A percentile compares a stretch with the other conserved stretches of the same genome.
Evolutionary conservation across 495 filamentous ascomycete genomes (phyloP).

Genomic region (Bacidia rubella): DNA sequence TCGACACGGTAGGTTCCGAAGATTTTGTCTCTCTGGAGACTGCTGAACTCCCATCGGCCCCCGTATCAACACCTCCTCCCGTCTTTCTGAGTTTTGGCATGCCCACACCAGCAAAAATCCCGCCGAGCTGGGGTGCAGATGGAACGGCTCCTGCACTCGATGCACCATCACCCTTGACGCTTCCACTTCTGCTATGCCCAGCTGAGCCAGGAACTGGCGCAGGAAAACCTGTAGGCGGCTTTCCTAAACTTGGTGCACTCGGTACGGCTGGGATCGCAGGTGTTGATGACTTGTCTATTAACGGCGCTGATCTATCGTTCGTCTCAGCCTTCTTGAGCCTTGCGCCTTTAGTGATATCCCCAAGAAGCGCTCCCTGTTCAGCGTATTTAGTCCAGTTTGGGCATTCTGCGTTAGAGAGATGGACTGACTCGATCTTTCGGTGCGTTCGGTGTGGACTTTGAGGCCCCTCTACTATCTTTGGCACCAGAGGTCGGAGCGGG

Average conservation of each 20-base stretch:
- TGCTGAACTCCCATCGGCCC: conserved; percentile 60
- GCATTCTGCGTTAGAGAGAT: conserved; percentile 3
- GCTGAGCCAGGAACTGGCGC: conserved; percentile 53
- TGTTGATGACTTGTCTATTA: conserved; percentile 43
- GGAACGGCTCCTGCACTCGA: conserved; percentile 28
- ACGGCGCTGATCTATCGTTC: conserved; percentile 86
- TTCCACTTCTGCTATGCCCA: conserved; percentile 67
- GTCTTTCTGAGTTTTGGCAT: conserved; percentile 91
- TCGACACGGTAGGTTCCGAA: conserved; percentile 44
- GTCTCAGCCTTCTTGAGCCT: conserved; percentile 76
- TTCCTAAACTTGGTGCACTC: conserved; percentile 29
- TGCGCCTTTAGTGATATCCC: conserved; percentile 76
- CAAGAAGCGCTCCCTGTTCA: conserved; percentile 67
- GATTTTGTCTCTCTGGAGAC: conserved; percentile 71
- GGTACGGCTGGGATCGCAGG: conserved; percentile 68
- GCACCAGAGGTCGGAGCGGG: conserved; percentile 37
- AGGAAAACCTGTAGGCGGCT: conserved; percentile 54
- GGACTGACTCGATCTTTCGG: conserved; percentile 43
- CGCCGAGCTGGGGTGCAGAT: conserved; percentile 68
- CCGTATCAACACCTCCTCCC: conserved; percentile 80
- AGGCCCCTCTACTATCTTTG: conserved; percentile 28
- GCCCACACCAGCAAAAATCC: conserved; percentile 73
- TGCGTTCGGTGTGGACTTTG: conserved; percentile 32
- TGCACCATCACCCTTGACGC: conserved; percentile 43
- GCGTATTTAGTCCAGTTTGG: conserved; percentile 26